A percentile compares a stretch with the other conserved stretches of the same genome.
Evolutionary conservation across 2,329 filamentous ascomycete species (phyloP).

Genomic region (Metarhizium sp.): DNA sequence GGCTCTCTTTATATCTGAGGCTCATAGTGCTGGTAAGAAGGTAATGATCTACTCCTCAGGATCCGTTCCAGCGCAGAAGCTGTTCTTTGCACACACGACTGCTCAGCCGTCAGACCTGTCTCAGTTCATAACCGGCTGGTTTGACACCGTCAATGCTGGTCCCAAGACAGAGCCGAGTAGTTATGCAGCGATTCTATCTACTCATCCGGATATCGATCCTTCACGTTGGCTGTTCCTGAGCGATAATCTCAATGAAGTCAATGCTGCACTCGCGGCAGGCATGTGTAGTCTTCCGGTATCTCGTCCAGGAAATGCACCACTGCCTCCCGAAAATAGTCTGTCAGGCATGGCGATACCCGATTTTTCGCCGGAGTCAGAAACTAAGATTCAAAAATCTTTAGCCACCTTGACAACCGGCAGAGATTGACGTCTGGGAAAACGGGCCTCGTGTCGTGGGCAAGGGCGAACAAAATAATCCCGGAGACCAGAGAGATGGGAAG

Average conservation of each 20-base stretch:
- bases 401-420: neutral
- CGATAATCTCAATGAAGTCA: constrained; percentile 65
- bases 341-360: constrained; percentile 23
- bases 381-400: constrained; percentile 5
- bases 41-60: constrained; percentile 77
- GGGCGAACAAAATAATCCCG: neutral
- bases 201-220: constrained; percentile 31
- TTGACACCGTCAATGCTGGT: constrained; percentile 74
- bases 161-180: constrained; percentile 59
- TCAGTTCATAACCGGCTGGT: constrained; percentile 54
- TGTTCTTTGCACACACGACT: constrained; percentile 63
- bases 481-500: neutral
- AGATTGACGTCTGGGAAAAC: neutral
- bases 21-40: constrained; percentile 44
- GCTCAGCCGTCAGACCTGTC: constrained; percentile 50
- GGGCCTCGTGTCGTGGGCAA: neutral
- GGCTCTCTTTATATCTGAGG: constrained; percentile 48
- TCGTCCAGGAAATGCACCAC: constrained; percentile 60
- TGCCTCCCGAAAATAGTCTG: constrained; percentile 40
- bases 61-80: constrained; percentile 70
- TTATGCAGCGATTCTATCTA: constrained; percentile 54
- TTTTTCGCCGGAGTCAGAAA: constrained; percentile 19
- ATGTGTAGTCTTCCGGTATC: constrained; percentile 53
- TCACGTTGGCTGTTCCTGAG: constrained; percentile 66
- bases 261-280: constrained; percentile 51